Percentiles rank a stretch among this genome's conserved stretches.
phyloP scores from a whole-genome alignment of 2,329 filamentous ascomycete species.

The Rhinocladiella similis region DNA sequence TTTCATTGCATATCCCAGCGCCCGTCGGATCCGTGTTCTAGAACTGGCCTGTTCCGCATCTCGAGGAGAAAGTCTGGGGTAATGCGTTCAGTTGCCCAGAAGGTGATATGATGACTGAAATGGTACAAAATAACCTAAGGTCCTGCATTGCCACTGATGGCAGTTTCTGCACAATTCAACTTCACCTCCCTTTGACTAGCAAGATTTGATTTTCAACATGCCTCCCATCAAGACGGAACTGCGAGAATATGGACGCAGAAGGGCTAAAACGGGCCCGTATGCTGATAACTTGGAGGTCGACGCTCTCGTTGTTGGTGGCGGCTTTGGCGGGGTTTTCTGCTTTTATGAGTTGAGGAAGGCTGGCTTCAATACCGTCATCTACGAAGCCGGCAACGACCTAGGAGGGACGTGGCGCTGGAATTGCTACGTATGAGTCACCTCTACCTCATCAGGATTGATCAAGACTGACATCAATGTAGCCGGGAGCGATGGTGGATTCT shows the following conservation, averaged over 20 bases:
- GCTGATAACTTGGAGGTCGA: constrained; percentile 30
- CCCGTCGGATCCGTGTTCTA: constrained; percentile 5
- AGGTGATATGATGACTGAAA: constrained; percentile 19
- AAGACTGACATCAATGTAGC: background rate
- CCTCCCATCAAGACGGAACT: constrained; percentile 38
- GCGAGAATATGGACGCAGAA: constrained; percentile 44
- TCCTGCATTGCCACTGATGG: background rate
- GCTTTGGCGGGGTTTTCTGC: constrained; percentile 49
- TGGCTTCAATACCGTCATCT: constrained; percentile 51
- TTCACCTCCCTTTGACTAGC: too few species aligned
- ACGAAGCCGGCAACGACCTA: constrained; percentile 53
- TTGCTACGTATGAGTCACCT: constrained; percentile 30
- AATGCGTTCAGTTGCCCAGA: constrained; percentile 48
- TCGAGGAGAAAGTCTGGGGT: constrained; percentile 48
- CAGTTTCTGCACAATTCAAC: too few species aligned
- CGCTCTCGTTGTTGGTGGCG: constrained; percentile 34
- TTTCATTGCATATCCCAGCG: background rate
- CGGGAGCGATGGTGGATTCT: constrained; percentile 36
- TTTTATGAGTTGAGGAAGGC: constrained; percentile 54
- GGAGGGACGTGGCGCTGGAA: constrained; percentile 42
- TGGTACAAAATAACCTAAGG: background rate
- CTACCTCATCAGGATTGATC: background rate
- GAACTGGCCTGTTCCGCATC: background rate
- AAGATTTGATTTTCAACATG: constrained; percentile 42
- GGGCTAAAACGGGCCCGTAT: constrained; percentile 47